Percentiles rank a stretch among this genome's conserved stretches.
Conservation (phyloP, 192 early-diverging fungal species). For the Entomortierella lignicola region DNA sequence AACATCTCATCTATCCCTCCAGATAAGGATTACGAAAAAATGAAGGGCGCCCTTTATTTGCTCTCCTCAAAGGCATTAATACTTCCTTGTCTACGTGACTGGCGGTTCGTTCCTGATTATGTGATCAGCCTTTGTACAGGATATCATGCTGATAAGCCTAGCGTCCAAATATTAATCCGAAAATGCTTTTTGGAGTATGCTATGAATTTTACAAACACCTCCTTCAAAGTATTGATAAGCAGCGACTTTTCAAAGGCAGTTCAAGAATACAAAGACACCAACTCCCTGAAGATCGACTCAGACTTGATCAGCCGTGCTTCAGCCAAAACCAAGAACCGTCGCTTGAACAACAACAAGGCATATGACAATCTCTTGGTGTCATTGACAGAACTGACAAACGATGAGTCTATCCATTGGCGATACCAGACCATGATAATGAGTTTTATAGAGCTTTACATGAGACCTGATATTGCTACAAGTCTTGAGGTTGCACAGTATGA, state of each 20-base stretch:
- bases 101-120: slow-evolving; percentile 66
- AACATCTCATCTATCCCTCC: too few relatives aligned
- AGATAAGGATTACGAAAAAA: slow-evolving; percentile 62
- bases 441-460: slow-evolving; percentile 79
- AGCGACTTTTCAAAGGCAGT: slow-evolving; percentile 35
- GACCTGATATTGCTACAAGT: slow-evolving; percentile 68
- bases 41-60: slow-evolving; percentile 80
- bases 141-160: slow-evolving; percentile 77
- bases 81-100: slow-evolving; percentile 65
- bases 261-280: not conserved
- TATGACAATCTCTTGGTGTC: slow-evolving; percentile 54
- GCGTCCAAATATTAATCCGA: slow-evolving; percentile 73
- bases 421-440: slow-evolving; percentile 84
- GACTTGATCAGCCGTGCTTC: slow-evolving; percentile 26
- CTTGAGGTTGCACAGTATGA: slow-evolving; percentile 67
- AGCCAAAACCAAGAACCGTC: slow-evolving; percentile 32
- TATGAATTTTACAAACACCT: slow-evolving; percentile 58
- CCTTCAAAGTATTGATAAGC: slow-evolving; percentile 58
- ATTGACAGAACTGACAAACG: slow-evolving; percentile 71
- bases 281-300: slow-evolving; percentile 13
- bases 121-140: slow-evolving; percentile 63
- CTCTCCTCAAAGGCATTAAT: slow-evolving; percentile 64
- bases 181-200: slow-evolving; percentile 73
- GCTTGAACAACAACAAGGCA: slow-evolving; percentile 50
- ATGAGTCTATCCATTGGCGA: slow-evolving; percentile 81